phyloP scores from a whole-genome alignment of 441 rosid genomes.

The Arabidopsis hybrid region DNA sequence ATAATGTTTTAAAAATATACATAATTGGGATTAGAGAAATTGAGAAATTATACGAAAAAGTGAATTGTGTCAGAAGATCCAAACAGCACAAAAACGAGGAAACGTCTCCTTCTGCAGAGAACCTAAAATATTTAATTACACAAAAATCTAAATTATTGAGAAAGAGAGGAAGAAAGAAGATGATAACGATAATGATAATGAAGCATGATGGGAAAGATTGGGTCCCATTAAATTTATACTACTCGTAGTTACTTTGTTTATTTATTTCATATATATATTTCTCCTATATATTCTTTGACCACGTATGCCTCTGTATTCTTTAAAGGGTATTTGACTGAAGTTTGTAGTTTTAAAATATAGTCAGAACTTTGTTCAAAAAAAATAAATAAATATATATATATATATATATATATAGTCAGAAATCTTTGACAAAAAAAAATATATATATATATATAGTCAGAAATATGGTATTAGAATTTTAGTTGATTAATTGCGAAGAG shows the following conservation, averaged over 20 bases:
- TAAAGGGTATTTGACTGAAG: not conserved
- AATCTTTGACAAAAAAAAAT: too few species aligned
- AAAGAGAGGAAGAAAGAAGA: slow-evolving; percentile 34
- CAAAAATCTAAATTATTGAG: slow-evolving; percentile 35
- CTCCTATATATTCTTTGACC: not conserved
- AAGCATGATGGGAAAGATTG: slow-evolving; percentile 37
- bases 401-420: too few species aligned
- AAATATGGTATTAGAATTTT: too few species aligned
- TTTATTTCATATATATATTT: not conserved
- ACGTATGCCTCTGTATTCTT: slow-evolving; percentile 10
- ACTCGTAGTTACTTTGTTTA: not conserved
- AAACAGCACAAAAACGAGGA: slow-evolving; percentile 77
- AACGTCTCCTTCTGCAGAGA: slow-evolving; percentile 68
- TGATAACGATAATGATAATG: slow-evolving; percentile 40
- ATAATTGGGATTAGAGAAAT: slow-evolving; percentile 28
- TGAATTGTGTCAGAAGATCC: slow-evolving; percentile 62
- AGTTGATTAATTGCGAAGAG: too few species aligned
- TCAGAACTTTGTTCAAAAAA: too few species aligned
- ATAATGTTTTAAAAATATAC: slow-evolving; percentile 16
- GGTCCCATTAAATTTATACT: slow-evolving; percentile 18
- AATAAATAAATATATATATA: too few species aligned
- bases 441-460: too few species aligned
- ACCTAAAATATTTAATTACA: slow-evolving; percentile 43
- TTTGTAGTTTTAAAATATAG: not conserved
- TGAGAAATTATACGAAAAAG: slow-evolving; percentile 38